Conservation (phyloP, 225 moss, liverwort and hornwort genomes). For the Pseudoscleropodium purum region DNA sequence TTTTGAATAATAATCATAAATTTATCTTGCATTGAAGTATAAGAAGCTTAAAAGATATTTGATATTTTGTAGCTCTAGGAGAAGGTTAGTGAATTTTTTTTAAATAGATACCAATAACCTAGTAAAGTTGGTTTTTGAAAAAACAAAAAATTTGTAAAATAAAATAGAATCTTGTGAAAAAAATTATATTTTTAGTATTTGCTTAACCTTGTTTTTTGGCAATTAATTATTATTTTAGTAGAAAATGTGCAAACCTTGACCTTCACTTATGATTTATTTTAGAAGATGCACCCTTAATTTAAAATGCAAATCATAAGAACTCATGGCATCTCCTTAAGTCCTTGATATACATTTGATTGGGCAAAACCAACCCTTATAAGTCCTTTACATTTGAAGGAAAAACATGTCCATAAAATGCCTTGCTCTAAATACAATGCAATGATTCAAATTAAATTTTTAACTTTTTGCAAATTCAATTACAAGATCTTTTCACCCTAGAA, state of each 20-base stretch:
- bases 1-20: too few species aligned
- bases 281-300: neutral
- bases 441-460: neutral
- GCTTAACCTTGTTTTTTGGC: neutral
- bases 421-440: neutral
- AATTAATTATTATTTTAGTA: too few species aligned
- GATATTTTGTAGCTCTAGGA: neutral
- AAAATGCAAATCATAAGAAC: neutral
- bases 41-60: neutral
- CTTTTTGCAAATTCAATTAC: neutral
- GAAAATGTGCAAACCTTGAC: rapidly evolving
- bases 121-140: rapidly evolving
- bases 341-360: neutral
- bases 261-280: neutral
- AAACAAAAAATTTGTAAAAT: rapidly evolving
- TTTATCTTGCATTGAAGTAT: neutral
- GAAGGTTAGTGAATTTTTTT: neutral
- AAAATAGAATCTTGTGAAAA: neutral
- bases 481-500: too few species aligned
- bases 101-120: too few species aligned
- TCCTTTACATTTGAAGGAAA: neutral
- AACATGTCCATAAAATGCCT: neutral
- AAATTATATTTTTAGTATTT: too few species aligned
- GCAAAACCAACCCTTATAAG: neutral
- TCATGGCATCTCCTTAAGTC: neutral